Conservation (phyloP, 306 rosid genomes). For the Cyamopsis tetragonoloba region DNA sequence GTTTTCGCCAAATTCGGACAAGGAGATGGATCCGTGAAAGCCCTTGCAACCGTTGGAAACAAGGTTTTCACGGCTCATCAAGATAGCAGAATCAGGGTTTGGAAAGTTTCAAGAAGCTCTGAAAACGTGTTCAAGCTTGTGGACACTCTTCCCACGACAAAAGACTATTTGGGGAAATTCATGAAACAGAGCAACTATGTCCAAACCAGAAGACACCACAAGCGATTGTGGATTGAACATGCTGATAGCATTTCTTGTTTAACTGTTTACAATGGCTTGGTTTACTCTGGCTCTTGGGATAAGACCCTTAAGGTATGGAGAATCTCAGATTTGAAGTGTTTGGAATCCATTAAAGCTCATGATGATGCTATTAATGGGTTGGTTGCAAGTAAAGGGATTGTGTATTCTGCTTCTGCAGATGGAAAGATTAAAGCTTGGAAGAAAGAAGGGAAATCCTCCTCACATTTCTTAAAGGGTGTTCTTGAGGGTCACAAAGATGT, state of each 20-base stretch:
- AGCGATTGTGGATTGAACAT: constrained; percentile 82
- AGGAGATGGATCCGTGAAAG: constrained; percentile 84
- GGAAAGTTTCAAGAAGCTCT: constrained; percentile 77
- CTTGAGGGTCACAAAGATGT: constrained; percentile 78
- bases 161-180: constrained; percentile 77
- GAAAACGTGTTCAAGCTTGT: constrained; percentile 69
- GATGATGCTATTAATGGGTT: constrained; percentile 90
- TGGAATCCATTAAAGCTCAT: constrained; percentile 83
- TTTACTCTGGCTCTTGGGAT: constrained; percentile 95
- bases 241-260: constrained; percentile 89
- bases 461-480: constrained; percentile 57
- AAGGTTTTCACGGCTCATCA: constrained; percentile 85
- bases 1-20: constrained; percentile 73
- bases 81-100: constrained; percentile 77
- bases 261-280: constrained; percentile 51
- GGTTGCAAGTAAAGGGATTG: constrained; percentile 58
- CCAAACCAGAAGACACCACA: constrained; percentile 79
- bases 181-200: constrained; percentile 89
- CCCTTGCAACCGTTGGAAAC: constrained; percentile 60
- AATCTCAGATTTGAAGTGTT: constrained; percentile 77
- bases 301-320: constrained; percentile 86
- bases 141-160: constrained; percentile 73
- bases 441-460: constrained; percentile 33
- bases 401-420: constrained; percentile 96
- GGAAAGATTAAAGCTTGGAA: constrained; percentile 93